Conservation (phyloP, 1,284 basidiomycete genomes). For the Fomitopsis pinicola region DNA sequence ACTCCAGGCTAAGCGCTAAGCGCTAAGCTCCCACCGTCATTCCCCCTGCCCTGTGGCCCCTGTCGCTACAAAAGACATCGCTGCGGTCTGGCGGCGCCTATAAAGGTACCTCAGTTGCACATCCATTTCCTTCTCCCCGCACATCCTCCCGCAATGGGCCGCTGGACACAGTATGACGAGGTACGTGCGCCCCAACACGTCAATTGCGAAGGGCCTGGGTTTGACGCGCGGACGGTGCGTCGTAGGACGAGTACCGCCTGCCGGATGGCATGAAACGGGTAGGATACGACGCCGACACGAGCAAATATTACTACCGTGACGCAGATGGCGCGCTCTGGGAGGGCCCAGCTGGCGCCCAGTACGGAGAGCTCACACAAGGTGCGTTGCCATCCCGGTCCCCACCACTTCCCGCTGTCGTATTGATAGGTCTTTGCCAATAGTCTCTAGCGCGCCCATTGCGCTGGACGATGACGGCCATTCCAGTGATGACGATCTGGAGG, state of each 20-base stretch:
- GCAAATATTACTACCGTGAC: conserved; percentile 34
- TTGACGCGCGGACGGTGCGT: background rate
- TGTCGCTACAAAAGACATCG: background rate
- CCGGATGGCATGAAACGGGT: conserved; percentile 40
- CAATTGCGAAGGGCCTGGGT: conserved; percentile 3
- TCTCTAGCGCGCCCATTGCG: conserved; percentile 17
- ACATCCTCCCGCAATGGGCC: conserved; percentile 26
- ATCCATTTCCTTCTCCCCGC: background rate
- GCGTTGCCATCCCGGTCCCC: conserved; percentile 13
- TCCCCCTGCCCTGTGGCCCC: background rate
- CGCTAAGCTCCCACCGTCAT: background rate
- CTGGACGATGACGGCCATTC: conserved; percentile 15
- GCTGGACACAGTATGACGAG: conserved; percentile 39
- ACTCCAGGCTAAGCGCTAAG: background rate
- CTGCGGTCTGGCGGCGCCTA: background rate
- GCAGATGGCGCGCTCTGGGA: conserved; percentile 32
- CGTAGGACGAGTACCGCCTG: conserved; percentile 36
- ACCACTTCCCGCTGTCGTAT: background rate
- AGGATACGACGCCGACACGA: conserved; percentile 38
- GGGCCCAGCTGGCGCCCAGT: conserved; percentile 31
- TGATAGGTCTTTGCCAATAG: conserved; percentile 9
- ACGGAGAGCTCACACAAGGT: conserved; percentile 33
- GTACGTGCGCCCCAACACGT: conserved; percentile 18
- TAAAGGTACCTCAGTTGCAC: conserved; percentile 4
- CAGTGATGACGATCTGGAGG: conserved; percentile 51